Evolutionary conservation across 805 yeast species (phyloP).

Genomic region (Cyberlindnera sargentensis): DNA sequence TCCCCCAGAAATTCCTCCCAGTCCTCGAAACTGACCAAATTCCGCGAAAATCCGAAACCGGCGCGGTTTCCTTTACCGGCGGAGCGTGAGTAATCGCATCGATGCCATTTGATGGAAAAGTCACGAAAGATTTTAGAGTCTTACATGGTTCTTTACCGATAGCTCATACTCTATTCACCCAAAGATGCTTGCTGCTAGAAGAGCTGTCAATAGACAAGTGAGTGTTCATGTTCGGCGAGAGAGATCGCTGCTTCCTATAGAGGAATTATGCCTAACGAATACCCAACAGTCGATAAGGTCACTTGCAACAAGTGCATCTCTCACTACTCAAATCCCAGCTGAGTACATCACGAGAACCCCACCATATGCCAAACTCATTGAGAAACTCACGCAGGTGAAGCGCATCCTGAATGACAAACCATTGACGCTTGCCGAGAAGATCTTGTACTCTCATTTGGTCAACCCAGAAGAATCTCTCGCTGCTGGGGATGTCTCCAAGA

Average conservation of each 20-base stretch:
- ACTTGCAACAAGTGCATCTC: conserved; percentile 1
- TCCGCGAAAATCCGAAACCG: not conserved
- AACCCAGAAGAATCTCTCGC: conserved; percentile 79
- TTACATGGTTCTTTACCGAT: no score
- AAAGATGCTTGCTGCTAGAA: conserved; percentile 2
- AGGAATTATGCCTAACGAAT: no score
- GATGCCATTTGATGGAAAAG: conserved; percentile 2
- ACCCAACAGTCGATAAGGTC: not conserved
- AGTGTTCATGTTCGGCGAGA: not conserved
- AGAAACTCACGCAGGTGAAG: conserved; percentile 57
- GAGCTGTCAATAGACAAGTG: not conserved
- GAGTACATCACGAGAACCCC: conserved; percentile 72
- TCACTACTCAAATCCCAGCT: conserved; percentile 34
- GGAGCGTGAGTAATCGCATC: conserved; percentile 2
- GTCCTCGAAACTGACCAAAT: no score
- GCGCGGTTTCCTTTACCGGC: not conserved
- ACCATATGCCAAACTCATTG: conserved; percentile 72
- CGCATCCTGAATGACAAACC: conserved; percentile 62
- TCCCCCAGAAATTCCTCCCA: no score
- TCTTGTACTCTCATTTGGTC: conserved; percentile 85
- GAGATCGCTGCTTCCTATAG: no score
- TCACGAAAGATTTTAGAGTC: not conserved
- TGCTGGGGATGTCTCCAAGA: conserved; percentile 40
- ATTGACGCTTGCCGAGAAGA: conserved; percentile 90
- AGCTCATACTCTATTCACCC: not conserved